Base-by-base conservation (phyloP, 2,329 filamentous ascomycete genomes). In the Hymenoscyphus scutula region DNA sequence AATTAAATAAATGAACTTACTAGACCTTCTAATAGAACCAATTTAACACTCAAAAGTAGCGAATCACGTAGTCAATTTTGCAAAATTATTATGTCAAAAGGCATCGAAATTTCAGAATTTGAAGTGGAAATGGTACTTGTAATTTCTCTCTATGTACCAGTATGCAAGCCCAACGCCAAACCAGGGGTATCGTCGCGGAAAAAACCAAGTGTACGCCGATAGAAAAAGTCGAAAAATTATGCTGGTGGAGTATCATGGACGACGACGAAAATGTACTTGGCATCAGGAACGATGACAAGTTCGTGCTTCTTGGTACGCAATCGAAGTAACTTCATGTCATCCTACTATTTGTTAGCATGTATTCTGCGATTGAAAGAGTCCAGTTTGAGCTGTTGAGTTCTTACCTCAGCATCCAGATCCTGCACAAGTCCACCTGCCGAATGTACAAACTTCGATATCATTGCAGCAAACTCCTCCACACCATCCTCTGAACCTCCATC, bases 271-370 rank as follows among this genome's bases (percentile, higher is more conserved):
- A 95, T 80, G 76, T 90, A 96, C 72, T 91, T 92, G 48, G 84
- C 73, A 74, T 94, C 91, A 75, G 90, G 90, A 23, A 94, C 89
- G 71, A 95, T 91, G 63, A 95, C 89, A 65, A 95, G 78, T 75
- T 96, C 91, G 70, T 92, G 89, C 75, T 90, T 92, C 79, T 88
- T 92, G n/a, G 90, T 94, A 67, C 91, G 84, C 67, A 96, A 74
- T 66, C 90, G 82, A 58, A 95, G 76, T 56, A 95, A 79, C 76
- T 88, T 92, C 66, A 93, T 77, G 73, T 93, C 90, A 71, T 95
- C 91, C 82, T 89, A 66, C 15, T 27, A 23, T 19, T 34, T 17
- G 3, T 56, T 71, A 54, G 53, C 25, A 3, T 13, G 29, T 51
- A 19, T n/a, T 54, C 27, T 54, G 27, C 53, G 29, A 54, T 23